phyloP scores from a whole-genome alignment of 305 asterid species.

The Fraxinus sp. region DNA sequence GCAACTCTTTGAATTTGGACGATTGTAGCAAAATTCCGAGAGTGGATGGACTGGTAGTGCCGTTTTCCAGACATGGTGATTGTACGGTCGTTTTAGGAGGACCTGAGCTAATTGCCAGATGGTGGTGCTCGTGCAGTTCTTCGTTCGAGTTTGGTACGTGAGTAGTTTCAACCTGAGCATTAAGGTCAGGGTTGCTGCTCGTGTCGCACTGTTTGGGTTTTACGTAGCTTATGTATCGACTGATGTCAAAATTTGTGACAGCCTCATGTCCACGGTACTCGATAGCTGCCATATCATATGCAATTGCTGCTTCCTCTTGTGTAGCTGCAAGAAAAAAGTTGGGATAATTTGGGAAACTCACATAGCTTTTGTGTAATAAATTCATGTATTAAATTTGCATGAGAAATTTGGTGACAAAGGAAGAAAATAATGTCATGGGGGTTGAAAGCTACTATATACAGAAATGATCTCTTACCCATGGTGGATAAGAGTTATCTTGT shows the following conservation, averaged over 20 bases:
- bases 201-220: constrained; percentile 26
- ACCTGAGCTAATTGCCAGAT: constrained; percentile 32
- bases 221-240: constrained; percentile 63
- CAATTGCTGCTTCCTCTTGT: constrained; percentile 92
- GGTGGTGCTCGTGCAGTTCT: constrained; percentile 25
- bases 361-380: constrained; percentile 1
- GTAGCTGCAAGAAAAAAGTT: constrained; percentile 50
- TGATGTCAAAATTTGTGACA: constrained; percentile 82
- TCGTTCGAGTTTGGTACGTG: constrained; percentile 26
- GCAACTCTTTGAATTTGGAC: constrained; percentile 60
- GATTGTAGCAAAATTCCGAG: constrained; percentile 53
- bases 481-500: too few relatives aligned
- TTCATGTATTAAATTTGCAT: constrained; percentile 45
- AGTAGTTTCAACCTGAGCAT: constrained; percentile 10
- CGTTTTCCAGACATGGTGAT: constrained; percentile 14
- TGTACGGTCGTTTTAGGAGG: constrained; percentile 23
- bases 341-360: constrained; percentile 30
- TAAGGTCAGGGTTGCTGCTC: constrained; percentile 9
- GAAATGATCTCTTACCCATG: too few relatives aligned
- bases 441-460: constrained; percentile 20
- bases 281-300: constrained; percentile 92
- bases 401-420: constrained; percentile 47
- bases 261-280: constrained; percentile 89
- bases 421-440: constrained; percentile 23
- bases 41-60: constrained; percentile 42